Evolutionary conservation across 2,329 filamentous ascomycete species (phyloP), one percentile per base, ranked within the genome.

Genomic region (Alternaria panax): DNA sequence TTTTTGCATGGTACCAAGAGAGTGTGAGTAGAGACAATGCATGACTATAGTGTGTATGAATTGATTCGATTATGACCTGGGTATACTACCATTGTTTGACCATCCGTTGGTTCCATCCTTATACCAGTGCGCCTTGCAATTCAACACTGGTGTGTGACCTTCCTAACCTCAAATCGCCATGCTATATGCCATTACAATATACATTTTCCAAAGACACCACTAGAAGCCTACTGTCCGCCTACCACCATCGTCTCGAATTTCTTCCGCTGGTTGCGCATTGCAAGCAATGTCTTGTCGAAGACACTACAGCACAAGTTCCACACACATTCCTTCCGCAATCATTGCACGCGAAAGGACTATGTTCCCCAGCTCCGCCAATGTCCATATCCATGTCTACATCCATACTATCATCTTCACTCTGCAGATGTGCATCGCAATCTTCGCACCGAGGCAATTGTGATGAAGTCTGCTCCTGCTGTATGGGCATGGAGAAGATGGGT

Each of bases 351-450:
- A 74, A 79, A 14, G 75, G 66, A 40, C 72, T 69, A 16, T 66
- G 27, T 55, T 54, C 71, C 14, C 68, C 52, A 9, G 36, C 38
- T 61, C 73, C 53, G 6, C 62, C 61, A 25, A 68, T 64, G 5
- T 78, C 79, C 52, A 78, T 57, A 40, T 80, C 77, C 56, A 79
- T 64, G 32, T 79, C 77, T 62, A 80, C 57, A 27, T 78, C 77
- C 77, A 80, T 78, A 0, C 66, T 72, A 18, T 77, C 73, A 1
- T 51, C 43, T 11, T 75, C 72, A 2, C 58, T 51, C 8, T 66
- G 60, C 4, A 83, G 58, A 4, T 57, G 16, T 7, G 73, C 53
- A 51, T 83, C 80, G 68, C 81, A 83, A 60, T 83, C 81, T 18
- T 82, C 80, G 59, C 81, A 83, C 12, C 71, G 70, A 56, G 71